Conservation (phyloP, 192 early-diverging fungal species). For the Coemansia sp. region DNA sequence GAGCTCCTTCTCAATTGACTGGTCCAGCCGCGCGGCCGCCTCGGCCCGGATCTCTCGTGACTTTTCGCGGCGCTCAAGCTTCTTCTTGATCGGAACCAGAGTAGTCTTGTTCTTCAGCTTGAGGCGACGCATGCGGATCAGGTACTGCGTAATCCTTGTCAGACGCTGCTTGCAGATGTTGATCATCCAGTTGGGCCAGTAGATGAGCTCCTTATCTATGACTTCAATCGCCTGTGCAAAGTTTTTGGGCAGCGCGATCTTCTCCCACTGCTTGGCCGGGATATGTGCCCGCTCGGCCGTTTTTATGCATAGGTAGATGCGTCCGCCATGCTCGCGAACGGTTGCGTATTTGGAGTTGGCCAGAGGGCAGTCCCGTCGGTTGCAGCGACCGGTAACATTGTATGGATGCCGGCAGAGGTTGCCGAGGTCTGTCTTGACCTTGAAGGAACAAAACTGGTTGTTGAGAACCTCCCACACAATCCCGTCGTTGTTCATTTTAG, state of each 20-base stretch:
- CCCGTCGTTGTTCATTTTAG: slow-evolving; percentile 62
- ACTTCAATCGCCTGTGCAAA: slow-evolving; percentile 81
- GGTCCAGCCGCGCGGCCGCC: slow-evolving; percentile 85
- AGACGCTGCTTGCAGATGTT: slow-evolving; percentile 97
- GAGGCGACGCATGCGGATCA: slow-evolving; percentile 91
- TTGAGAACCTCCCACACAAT: slow-evolving; percentile 96
- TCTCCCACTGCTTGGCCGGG: slow-evolving; percentile 92
- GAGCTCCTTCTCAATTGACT: slow-evolving; percentile 94
- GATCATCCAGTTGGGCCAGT: slow-evolving; percentile 88
- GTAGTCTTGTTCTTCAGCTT: slow-evolving; percentile 74
- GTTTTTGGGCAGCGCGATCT: slow-evolving; percentile 84
- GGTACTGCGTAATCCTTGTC: slow-evolving; percentile 94
- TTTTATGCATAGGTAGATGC: slow-evolving; percentile 91
- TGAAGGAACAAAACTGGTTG: slow-evolving; percentile 97
- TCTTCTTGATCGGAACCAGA: slow-evolving; percentile 89
- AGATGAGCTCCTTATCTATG: slow-evolving; percentile 83
- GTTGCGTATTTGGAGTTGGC: slow-evolving; percentile 96
- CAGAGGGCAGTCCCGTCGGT: slow-evolving; percentile 88
- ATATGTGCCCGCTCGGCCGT: slow-evolving; percentile 93
- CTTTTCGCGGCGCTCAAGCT: slow-evolving; percentile 84
- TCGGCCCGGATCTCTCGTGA: slow-evolving; percentile 87
- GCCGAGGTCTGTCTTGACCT: slow-evolving; percentile 89
- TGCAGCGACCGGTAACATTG: slow-evolving; percentile 96
- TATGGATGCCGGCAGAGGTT: slow-evolving; percentile 96
- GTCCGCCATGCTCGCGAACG: slow-evolving; percentile 79